phyloP scores from a whole-genome alignment of 2,329 filamentous ascomycete genomes.

The Colletotrichum sp. region DNA sequence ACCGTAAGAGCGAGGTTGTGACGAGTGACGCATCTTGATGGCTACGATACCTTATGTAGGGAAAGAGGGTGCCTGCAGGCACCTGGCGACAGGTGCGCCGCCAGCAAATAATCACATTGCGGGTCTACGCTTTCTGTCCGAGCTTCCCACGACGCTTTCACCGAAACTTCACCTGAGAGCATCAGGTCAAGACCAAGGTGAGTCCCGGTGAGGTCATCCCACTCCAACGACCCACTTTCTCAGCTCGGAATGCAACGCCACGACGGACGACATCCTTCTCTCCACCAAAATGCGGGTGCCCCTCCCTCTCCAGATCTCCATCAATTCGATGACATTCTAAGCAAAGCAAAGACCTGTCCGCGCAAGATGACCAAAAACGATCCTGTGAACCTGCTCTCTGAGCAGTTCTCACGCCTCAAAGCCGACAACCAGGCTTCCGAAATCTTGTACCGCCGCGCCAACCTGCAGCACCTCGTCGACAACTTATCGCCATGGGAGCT shows the following conservation, averaged over 20 bases:
- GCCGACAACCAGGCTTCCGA: not conserved
- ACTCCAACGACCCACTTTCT: not conserved
- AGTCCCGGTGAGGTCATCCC: not conserved
- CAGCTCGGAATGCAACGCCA: not conserved
- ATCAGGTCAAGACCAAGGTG: not conserved
- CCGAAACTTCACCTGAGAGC: not conserved
- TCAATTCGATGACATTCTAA: not conserved
- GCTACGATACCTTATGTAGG: not conserved
- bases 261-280: not conserved
- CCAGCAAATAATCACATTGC: too few relatives aligned
- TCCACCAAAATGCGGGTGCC: not conserved
- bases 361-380: not conserved
- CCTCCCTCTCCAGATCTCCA: not conserved
- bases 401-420: not conserved
- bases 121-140: not conserved
- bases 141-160: not conserved
- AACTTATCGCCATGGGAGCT: constrained; percentile 11
- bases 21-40: not conserved
- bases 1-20: not conserved
- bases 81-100: rapidly evolving
- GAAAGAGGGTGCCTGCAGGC: not conserved
- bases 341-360: not conserved
- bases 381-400: not conserved
- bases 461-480: constrained; percentile 1
- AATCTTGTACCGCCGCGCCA: not conserved